Conservation (phyloP, 2,329 filamentous ascomycete species). For the Cercospora beticola region DNA sequence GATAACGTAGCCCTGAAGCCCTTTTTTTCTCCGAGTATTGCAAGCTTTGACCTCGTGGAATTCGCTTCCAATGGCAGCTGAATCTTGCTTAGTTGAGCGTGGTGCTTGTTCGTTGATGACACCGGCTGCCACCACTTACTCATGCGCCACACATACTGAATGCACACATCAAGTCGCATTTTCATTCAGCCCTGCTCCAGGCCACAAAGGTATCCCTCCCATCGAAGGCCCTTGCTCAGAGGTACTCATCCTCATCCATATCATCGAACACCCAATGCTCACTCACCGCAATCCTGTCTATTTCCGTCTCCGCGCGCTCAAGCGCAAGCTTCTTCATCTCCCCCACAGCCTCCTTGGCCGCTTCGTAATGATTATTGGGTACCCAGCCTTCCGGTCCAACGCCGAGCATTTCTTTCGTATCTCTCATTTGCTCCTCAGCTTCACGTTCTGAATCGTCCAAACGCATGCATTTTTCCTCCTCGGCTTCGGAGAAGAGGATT, state of each 20-base stretch:
- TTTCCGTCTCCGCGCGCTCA: slow-evolving; percentile 24
- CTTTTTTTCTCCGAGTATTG: too few relatives aligned
- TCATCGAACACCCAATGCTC: slow-evolving; percentile 34
- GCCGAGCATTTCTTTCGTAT: slow-evolving; percentile 17
- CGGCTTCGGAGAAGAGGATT: slow-evolving; percentile 20
- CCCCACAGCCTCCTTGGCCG: slow-evolving; percentile 21
- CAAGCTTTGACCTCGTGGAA: too few relatives aligned
- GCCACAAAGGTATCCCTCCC: too few relatives aligned
- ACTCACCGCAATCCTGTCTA: slow-evolving; percentile 16
- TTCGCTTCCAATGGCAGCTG: too few relatives aligned
- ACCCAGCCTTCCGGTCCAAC: slow-evolving; percentile 29
- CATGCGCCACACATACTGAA: too few relatives aligned
- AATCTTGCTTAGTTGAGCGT: too few relatives aligned
- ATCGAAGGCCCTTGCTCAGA: slow-evolving; percentile 28
- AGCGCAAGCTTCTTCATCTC: slow-evolving; percentile 32
- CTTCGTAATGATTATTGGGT: slow-evolving; percentile 23
- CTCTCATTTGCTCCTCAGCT: slow-evolving; percentile 30
- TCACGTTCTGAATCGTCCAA: slow-evolving; percentile 25
- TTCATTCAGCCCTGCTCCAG: too few relatives aligned
- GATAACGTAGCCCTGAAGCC: too few relatives aligned
- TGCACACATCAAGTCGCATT: too few relatives aligned
- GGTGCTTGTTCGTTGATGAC: too few relatives aligned
- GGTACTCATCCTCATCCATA: slow-evolving; percentile 36
- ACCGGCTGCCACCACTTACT: too few relatives aligned
- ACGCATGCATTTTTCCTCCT: slow-evolving; percentile 30